Base-by-base conservation (phyloP, 768 basidiomycete species). In the Auricularia heimuer region DNA sequence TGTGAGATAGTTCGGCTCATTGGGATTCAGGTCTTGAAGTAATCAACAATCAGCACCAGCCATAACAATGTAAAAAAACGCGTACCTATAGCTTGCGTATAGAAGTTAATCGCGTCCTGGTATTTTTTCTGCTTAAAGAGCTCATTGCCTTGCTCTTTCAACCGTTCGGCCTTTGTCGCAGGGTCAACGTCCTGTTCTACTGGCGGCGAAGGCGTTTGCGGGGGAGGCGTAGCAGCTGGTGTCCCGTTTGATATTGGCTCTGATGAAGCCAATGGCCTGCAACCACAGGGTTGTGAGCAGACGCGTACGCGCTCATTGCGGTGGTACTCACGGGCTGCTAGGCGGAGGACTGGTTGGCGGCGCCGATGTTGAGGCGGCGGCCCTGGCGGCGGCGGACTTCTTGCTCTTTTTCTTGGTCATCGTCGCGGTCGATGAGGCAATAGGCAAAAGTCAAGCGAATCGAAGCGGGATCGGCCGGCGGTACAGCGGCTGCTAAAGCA, bases 91-190 rank as follows among this genome's bases (percentile, higher is more conserved):
- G 89, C 85, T 65, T 88, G 87, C 2, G 79, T 78, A 70, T 95
- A 95, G 68, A 82, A 85, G 0, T 79, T 78, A 6, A 86, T 73
- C 0, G 93, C 93, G 21, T 89, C 87, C 34, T 80, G 69, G 37
- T 85, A 75, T 65, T 79, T 79, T 2, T 81, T 81, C 0, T 70
- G 64, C 75, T 93, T 92, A 76, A 94, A 95, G 1, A 83, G 80
- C 1, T 74, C 70, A 68, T 95, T 94, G 0, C 93, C 93, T 67
- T 92, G 91, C 67, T 94, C 92, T 70, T 94, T 94, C 58, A 89
- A 72, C 65, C 84, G 78, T 66, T 95, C 92, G 14, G 94, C 85
- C 42, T 90, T 88, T 69, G 88, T 90, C 21, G 91, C 81, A 6
- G 89, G 84, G 73, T 86, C 88, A 51, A 92, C 82, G 47, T 51